Conservation (phyloP, 495 filamentous ascomycete species). For the Tuber brumale region DNA sequence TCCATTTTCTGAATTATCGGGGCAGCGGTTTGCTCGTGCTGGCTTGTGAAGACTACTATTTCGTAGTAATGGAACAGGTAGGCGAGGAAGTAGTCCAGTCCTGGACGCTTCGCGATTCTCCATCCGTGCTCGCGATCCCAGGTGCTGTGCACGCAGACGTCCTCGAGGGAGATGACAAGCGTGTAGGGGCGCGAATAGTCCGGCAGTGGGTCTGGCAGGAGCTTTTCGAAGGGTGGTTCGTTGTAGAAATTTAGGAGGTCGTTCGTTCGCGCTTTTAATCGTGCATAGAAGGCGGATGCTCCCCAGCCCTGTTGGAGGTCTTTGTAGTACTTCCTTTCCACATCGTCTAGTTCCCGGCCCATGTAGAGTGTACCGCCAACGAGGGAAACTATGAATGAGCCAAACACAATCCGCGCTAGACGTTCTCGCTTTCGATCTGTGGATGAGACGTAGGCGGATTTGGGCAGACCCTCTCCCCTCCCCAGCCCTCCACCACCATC, state of each 20-base stretch:
- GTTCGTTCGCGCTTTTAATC: slow-evolving; percentile 64
- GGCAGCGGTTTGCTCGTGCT: slow-evolving; percentile 72
- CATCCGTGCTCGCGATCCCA: slow-evolving; percentile 92
- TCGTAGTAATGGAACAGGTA: slow-evolving; percentile 98
- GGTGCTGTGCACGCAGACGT: slow-evolving; percentile 85
- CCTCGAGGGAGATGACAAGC: slow-evolving; percentile 83
- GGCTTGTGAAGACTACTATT: slow-evolving; percentile 86
- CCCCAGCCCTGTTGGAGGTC: slow-evolving; percentile 58
- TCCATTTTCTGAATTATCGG: slow-evolving; percentile 88
- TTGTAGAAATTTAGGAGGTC: slow-evolving; percentile 83
- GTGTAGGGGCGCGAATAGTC: slow-evolving; percentile 82
- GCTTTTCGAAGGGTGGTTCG: slow-evolving; percentile 88
- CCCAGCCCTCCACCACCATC: slow-evolving; percentile 11
- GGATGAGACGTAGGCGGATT: slow-evolving; percentile 83
- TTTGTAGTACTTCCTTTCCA: slow-evolving; percentile 63
- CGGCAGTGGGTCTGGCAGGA: slow-evolving; percentile 82
- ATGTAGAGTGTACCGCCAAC: slow-evolving; percentile 55
- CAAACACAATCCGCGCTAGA: slow-evolving; percentile 63
- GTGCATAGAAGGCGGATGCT: slow-evolving; percentile 62
- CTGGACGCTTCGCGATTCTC: slow-evolving; percentile 90
- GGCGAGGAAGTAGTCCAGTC: slow-evolving; percentile 92
- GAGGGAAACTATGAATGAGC: slow-evolving; percentile 47
- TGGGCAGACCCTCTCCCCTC: slow-evolving; percentile 42
- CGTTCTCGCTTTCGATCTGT: slow-evolving; percentile 69
- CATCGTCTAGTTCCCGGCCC: slow-evolving; percentile 76